phyloP scores from a whole-genome alignment of 495 filamentous ascomycete species.

The Aspergillus sparsus region DNA sequence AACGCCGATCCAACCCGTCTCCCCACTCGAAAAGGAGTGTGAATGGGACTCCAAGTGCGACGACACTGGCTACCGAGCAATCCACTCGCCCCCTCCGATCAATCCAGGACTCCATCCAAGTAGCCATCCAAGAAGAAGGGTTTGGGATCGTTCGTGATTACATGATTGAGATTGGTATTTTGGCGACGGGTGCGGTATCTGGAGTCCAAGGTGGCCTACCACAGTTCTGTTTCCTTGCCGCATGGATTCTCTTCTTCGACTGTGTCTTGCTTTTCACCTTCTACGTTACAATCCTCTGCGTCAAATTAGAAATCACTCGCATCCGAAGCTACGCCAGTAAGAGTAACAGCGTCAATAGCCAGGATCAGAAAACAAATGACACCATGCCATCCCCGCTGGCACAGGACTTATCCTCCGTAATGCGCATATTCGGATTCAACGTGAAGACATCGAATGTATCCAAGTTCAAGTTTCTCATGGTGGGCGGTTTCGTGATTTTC shows the following conservation, averaged over 20 bases:
- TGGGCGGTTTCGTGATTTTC: constrained; percentile 21
- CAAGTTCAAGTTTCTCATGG: constrained; percentile 23
- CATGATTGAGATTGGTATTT: constrained; percentile 19
- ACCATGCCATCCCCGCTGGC: background rate
- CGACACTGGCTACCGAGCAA: too few species aligned
- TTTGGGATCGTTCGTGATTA: constrained; percentile 18
- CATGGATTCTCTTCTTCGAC: constrained; percentile 24
- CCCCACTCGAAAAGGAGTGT: background rate
- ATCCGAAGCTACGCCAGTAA: constrained; percentile 12
- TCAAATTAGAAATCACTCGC: constrained; percentile 20
- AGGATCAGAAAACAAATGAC: too few species aligned
- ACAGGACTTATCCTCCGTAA: constrained; percentile 5
- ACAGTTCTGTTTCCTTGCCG: constrained; percentile 24
- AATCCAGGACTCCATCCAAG: constrained; percentile 16
- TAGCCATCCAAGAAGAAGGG: constrained; percentile 16
- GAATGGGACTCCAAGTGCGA: background rate
- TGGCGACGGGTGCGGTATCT: constrained; percentile 15
- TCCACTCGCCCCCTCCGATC: background rate
- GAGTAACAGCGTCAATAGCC: background rate
- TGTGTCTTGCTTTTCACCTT: constrained; percentile 20
- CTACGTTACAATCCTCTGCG: constrained; percentile 22
- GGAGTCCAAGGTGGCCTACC: constrained; percentile 20
- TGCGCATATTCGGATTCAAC: constrained; percentile 16
- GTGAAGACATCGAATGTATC: constrained; percentile 15
- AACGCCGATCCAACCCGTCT: background rate